Percentiles rank a stretch among this genome's conserved stretches.
phyloP scores from a whole-genome alignment of 2,329 filamentous ascomycete species.

The Herpotrichia juniperi region DNA sequence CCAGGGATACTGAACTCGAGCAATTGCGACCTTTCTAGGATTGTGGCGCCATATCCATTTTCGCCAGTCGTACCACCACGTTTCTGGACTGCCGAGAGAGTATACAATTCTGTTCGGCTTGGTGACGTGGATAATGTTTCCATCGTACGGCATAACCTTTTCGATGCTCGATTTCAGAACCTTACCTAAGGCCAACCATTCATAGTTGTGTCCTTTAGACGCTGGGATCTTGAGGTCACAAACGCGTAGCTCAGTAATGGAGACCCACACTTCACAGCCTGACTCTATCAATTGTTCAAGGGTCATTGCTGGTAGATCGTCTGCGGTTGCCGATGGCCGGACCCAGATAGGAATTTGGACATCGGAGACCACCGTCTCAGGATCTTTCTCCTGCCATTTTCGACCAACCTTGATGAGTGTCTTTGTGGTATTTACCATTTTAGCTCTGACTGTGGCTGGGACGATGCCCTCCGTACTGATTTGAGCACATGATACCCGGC shows the following conservation, averaged over 20 bases:
- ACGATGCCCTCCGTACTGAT: constrained; percentile 12
- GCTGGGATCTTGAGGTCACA: constrained; percentile 7
- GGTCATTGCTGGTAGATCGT: neutral
- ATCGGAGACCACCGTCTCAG: too few species aligned
- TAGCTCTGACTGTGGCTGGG: constrained; percentile 9
- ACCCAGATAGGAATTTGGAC: constrained; percentile 18
- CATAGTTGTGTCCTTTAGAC: constrained; percentile 14
- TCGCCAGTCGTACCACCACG: too few species aligned
- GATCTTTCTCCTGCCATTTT: too few species aligned
- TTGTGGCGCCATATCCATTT: too few species aligned
- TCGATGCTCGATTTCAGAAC: constrained; percentile 13
- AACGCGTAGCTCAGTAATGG: constrained; percentile 13
- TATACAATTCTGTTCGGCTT: neutral
- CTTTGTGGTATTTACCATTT: neutral
- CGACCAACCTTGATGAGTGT: too few species aligned
- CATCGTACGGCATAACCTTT: constrained; percentile 21
- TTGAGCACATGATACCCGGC: constrained; percentile 9
- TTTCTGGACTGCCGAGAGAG: neutral
- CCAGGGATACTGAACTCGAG: too few species aligned
- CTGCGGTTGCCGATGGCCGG: neutral
- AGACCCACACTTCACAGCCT: constrained; percentile 14
- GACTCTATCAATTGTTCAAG: constrained; percentile 3
- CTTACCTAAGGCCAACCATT: constrained; percentile 19
- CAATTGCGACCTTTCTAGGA: too few species aligned
- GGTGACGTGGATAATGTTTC: constrained; percentile 9